A percentile compares a stretch with the other conserved stretches of the same genome.
Evolutionary conservation across 768 basidiomycete species (phyloP).

Genomic region (Chalciporus sphaerocephalus): DNA sequence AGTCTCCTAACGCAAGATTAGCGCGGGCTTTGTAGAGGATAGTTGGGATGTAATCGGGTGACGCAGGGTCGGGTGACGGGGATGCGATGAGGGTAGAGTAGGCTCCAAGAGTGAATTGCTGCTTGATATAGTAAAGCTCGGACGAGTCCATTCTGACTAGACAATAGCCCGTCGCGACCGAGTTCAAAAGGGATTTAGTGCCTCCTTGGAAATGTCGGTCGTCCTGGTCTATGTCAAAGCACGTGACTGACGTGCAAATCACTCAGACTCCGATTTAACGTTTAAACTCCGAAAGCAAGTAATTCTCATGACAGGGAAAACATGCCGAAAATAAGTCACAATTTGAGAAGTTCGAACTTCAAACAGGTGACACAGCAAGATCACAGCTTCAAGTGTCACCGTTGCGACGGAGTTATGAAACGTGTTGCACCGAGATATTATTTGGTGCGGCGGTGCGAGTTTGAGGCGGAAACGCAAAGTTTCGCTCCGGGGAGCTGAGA

Average conservation of each 20-base stretch:
- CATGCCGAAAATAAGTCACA: neutral
- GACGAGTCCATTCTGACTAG: constrained; percentile 49
- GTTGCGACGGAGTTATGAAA: no score
- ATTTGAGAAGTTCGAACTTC: neutral
- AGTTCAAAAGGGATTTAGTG: no score
- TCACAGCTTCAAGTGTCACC: no score
- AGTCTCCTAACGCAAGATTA: constrained; percentile 63
- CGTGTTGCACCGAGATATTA: no score
- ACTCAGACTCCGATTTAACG: no score
- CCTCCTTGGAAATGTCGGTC: no score
- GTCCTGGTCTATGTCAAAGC: neutral
- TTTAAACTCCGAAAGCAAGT: no score
- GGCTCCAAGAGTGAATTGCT: constrained; percentile 75
- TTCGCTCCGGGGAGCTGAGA: no score
- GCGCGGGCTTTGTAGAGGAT: constrained; percentile 79
- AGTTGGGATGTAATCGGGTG: constrained; percentile 58
- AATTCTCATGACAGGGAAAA: neutral
- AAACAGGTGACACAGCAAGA: no score
- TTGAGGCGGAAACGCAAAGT: neutral
- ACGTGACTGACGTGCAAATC: neutral
- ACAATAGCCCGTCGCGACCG: no score
- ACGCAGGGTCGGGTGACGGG: constrained; percentile 54
- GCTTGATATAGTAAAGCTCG: constrained; percentile 63
- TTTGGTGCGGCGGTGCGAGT: no score
- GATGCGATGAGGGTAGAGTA: constrained; percentile 58